These are phyloP conservation scores for Pouteria glomerata DNA, from an alignment of 148 eudicot genomes.

Conservation along the genomic window DNA sequence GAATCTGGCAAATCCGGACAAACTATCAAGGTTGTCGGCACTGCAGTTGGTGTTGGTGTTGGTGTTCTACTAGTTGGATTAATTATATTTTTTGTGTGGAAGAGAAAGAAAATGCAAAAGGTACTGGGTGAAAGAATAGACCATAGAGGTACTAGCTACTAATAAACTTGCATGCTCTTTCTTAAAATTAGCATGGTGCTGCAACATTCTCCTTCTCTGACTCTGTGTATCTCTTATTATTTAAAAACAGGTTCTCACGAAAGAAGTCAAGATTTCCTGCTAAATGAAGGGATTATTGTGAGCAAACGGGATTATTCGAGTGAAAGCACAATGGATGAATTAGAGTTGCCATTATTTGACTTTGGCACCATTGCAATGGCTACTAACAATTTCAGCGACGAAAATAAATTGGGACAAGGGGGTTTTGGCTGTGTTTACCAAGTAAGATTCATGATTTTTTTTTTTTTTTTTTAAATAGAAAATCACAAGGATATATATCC, in stretches of 20 bases:
- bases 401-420: slow-evolving; percentile 55
- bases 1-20: slow-evolving; percentile 13
- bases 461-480: background rate
- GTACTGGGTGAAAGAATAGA: slow-evolving; percentile 3
- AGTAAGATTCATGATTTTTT: slow-evolving; percentile 18
- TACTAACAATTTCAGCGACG: slow-evolving; percentile 40
- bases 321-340: slow-evolving; percentile 26
- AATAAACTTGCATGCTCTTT: background rate
- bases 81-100: slow-evolving; percentile 17
- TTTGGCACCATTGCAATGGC: slow-evolving; percentile 31
- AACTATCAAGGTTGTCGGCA: slow-evolving; percentile 25
- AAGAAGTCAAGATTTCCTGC: slow-evolving; percentile 36
- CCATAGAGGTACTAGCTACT: slow-evolving; percentile 29
- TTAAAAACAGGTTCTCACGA: slow-evolving; percentile 25
- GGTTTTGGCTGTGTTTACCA: slow-evolving; percentile 65
- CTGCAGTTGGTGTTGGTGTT: slow-evolving; percentile 24
- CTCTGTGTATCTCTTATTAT: background rate
- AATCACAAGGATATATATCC: background rate
- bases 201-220: background rate
- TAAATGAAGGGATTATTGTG: slow-evolving; percentile 17
- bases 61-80: slow-evolving; percentile 26
- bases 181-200: background rate
- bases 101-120: slow-evolving; percentile 19
- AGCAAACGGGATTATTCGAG: slow-evolving; percentile 30
- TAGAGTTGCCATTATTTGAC: slow-evolving; percentile 48